Evolutionary conservation across 352 stramenopile genomes (phyloP).

Genomic region (Phytophthora pluvialis): DNA sequence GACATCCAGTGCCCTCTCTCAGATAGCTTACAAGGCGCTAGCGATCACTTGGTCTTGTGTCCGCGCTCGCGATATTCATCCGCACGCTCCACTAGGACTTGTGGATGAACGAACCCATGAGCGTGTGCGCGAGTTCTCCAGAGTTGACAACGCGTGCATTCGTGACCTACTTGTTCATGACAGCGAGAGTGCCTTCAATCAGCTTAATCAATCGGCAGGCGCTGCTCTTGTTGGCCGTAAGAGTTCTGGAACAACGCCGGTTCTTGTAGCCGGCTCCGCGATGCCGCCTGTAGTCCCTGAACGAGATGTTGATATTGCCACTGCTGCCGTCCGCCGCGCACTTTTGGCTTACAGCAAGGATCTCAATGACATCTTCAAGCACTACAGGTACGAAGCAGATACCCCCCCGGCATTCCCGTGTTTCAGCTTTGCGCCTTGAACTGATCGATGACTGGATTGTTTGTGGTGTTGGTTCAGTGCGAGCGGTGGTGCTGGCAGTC

Average conservation of each 20-base stretch:
- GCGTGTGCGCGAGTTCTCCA: conserved; percentile 65
- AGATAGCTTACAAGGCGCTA: conserved; percentile 75
- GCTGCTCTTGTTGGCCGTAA: conserved; percentile 19
- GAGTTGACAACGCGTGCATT: conserved; percentile 53
- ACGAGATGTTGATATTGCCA: conserved; percentile 59
- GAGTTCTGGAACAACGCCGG: conserved; percentile 18
- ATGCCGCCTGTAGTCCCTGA: conserved; percentile 57
- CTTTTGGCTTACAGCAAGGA: conserved; percentile 76
- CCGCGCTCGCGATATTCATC: conserved; percentile 40
- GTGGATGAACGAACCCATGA: conserved; percentile 75
- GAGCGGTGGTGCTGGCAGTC: conserved; percentile 64
- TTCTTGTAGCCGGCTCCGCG: conserved; percentile 7
- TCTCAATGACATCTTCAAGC: conserved; percentile 83
- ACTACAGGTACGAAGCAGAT: conserved; percentile 61
- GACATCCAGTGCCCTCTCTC: conserved; percentile 61
- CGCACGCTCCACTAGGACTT: conserved; percentile 43
- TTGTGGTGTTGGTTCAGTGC: conserved; percentile 43
- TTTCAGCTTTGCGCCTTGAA: neutral
- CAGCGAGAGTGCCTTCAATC: conserved; percentile 35
- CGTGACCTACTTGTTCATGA: conserved; percentile 66
- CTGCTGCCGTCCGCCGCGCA: conserved; percentile 57
- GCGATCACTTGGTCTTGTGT: conserved; percentile 71
- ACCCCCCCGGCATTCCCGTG: neutral
- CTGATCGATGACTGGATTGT: neutral
- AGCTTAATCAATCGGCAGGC: conserved; percentile 28